Base-by-base conservation (phyloP, 2,329 filamentous ascomycete genomes). In the Xylaria sp. region DNA sequence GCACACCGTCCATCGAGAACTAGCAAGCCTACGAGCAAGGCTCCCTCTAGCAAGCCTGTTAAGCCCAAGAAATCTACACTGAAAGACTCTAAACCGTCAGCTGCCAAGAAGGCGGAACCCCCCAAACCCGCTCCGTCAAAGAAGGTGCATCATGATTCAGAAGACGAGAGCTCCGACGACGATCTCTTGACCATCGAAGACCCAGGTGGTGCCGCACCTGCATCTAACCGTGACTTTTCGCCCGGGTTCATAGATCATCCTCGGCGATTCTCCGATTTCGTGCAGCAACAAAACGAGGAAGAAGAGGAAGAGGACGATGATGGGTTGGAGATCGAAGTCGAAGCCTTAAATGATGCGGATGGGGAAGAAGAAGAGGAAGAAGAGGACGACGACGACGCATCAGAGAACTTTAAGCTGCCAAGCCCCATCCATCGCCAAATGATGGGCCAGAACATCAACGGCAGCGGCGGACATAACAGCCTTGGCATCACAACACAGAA, bases 141-240 rank as follows among this genome's bases (percentile, higher is more conserved):
- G 59, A 66, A 78, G 59, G 59, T 54, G 46, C 69, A 70, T 23
- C 68, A 78, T 68, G 78, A 79, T 26, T 79, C 74, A 20, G 80
- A 83, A 4, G 83, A 85, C 1, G 84, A 87, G 6, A 86, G 86
- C 4, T 84, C 85, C 13, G 86, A 88, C 51, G 87, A 86, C 28
- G 88, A 88, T 59, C 84, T 85, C 56, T 81, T 90, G 40, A 84
- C 85, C 31, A 83, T 90, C 65, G 89, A 90, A 76, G 89, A 88
- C 71, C 88, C 88, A 0, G 87, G 84, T 54, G 86, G 83, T 38
- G 83, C 83, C 26, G 78, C 80, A 2, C 76, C 79, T 10, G 63
- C 65, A 31, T 70, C 79, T 68, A 71, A 71, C 48, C 75, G 80
- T 20, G 82, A 84, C 74, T 86, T 86, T 75, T 85, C 84, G 4